Evolutionary conservation across 495 filamentous ascomycete species (phyloP).

Genomic region (Xanthoparmelia taractica): DNA sequence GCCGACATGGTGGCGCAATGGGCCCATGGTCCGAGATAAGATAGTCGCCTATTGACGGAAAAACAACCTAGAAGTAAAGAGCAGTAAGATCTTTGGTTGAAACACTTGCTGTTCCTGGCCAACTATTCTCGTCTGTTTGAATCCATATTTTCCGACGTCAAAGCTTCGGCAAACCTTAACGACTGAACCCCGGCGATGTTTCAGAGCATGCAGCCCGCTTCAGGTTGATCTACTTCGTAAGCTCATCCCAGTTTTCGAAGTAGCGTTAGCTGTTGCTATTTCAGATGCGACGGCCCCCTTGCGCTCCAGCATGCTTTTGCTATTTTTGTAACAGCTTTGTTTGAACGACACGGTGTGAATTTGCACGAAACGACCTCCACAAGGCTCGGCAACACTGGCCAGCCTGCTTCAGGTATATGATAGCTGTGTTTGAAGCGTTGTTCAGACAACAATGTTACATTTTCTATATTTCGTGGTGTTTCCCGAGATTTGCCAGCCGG

Average conservation of each 20-base stretch:
- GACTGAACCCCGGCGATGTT: constrained; percentile 9
- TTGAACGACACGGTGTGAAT: background rate
- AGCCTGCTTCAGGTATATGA: background rate
- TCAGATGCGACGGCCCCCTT: constrained; percentile 2
- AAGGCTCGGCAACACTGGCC: background rate
- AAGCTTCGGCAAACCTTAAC: constrained; percentile 13
- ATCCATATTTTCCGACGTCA: constrained; percentile 10
- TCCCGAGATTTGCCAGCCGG: background rate
- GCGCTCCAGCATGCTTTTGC: constrained; percentile 2
- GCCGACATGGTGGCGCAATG: constrained; percentile 12
- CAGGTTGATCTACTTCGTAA: constrained; percentile 5
- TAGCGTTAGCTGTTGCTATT: constrained; percentile 15
- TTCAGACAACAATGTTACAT: background rate
- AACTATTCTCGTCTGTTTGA: background rate
- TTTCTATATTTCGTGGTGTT: background rate
- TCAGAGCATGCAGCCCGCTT: constrained; percentile 12
- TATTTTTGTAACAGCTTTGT: constrained; percentile 12
- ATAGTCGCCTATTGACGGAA: constrained; percentile 4
- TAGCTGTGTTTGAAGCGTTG: background rate
- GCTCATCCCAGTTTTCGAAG: constrained; percentile 11
- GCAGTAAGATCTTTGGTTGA: background rate
- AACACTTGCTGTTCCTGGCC: constrained; percentile 5
- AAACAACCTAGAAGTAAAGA: background rate
- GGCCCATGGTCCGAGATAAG: constrained; percentile 11
- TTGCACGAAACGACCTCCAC: background rate